phyloP scores from a whole-genome alignment of 139 green algal species.

The Tetraselmis chui region DNA sequence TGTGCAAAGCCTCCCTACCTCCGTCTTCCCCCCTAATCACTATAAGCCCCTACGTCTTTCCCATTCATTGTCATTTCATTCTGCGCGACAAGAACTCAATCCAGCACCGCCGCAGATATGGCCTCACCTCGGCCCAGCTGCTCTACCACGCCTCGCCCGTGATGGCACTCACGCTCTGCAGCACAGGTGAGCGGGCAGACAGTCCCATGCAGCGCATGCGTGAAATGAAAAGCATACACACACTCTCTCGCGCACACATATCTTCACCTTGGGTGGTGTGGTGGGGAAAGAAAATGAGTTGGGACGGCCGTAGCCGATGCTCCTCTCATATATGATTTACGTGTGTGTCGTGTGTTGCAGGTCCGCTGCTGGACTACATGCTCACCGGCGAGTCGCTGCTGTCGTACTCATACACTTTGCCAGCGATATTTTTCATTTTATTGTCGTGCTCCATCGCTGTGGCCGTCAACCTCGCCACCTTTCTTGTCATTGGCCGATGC shows the following conservation, averaged over 20 bases:
- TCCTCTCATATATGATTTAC: too few species aligned
- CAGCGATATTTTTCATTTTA: slow-evolving; percentile 23
- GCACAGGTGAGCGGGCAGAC: slow-evolving; percentile 3
- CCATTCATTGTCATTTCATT: too few species aligned
- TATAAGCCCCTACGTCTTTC: too few species aligned
- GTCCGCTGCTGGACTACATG: slow-evolving; percentile 24
- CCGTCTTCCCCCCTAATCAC: too few species aligned
- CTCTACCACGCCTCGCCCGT: slow-evolving; percentile 37
- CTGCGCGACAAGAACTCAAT: too few species aligned
- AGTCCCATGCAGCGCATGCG: too few species aligned
- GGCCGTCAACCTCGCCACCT: slow-evolving; percentile 16
- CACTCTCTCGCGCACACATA: too few species aligned
- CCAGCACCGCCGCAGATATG: slow-evolving; percentile 1
- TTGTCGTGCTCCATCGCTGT: slow-evolving; percentile 34
- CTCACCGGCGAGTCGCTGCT: slow-evolving; percentile 30
- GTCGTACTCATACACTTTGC: slow-evolving; percentile 20
- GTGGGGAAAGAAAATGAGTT: too few species aligned
- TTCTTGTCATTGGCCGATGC: slow-evolving; percentile 46
- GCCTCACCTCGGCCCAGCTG: slow-evolving; percentile 35
- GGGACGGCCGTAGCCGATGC: too few species aligned
- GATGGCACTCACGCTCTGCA: slow-evolving; percentile 28
- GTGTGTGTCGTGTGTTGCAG: too few species aligned
- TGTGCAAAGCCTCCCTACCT: background rate
- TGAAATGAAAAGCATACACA: too few species aligned
- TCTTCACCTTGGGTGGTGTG: too few species aligned